phyloP scores from a whole-genome alignment of 2,329 filamentous ascomycete species.

The Beauveria varroae region DNA sequence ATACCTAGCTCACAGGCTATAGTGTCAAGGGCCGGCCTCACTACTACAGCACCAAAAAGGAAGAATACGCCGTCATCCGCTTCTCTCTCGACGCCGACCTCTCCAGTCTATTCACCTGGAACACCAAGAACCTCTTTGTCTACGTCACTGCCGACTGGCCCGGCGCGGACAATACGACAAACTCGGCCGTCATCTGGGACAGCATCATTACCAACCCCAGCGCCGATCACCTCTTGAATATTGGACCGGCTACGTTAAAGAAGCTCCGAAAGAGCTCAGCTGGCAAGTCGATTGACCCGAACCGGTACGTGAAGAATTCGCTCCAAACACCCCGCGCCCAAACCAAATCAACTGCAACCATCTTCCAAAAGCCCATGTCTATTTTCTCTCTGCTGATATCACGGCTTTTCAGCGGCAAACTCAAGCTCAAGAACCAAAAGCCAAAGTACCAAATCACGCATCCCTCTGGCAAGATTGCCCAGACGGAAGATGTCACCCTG shows the following conservation, averaged over 20 bases:
- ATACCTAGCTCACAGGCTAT: slow-evolving; percentile 12
- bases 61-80: slow-evolving; percentile 91
- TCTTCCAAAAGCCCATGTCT: not conserved
- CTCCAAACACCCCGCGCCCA: not conserved
- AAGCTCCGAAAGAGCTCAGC: slow-evolving; percentile 53
- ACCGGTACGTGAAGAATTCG: slow-evolving; percentile 34
- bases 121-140: slow-evolving; percentile 96
- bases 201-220: slow-evolving; percentile 74
- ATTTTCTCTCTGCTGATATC: not conserved
- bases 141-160: slow-evolving; percentile 82
- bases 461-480: slow-evolving; percentile 69
- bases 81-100: slow-evolving; percentile 93
- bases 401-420: slow-evolving; percentile 48
- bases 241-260: slow-evolving; percentile 52
- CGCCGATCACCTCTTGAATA: slow-evolving; percentile 54
- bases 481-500: slow-evolving; percentile 65
- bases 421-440: slow-evolving; percentile 75
- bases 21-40: slow-evolving; percentile 88
- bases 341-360: no score
- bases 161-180: slow-evolving; percentile 34
- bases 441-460: slow-evolving; percentile 98
- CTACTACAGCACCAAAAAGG: slow-evolving; percentile 86
- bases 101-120: slow-evolving; percentile 93
- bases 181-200: slow-evolving; percentile 91
- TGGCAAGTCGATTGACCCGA: slow-evolving; percentile 54